Evolutionary conservation across 2,329 filamentous ascomycete species (phyloP).

Genomic region (Botrytis fabae): DNA sequence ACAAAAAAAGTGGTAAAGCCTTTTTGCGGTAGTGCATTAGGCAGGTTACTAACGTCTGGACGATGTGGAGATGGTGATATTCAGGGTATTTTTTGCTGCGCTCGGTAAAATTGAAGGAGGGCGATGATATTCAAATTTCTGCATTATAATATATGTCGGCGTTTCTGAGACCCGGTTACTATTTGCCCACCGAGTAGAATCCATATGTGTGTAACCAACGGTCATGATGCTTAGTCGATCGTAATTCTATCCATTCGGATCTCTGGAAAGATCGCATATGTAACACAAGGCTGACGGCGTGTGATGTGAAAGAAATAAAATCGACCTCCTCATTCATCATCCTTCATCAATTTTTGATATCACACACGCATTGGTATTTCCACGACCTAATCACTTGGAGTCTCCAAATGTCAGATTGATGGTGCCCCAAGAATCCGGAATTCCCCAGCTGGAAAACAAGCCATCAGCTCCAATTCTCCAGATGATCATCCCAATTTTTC

Average conservation of each 20-base stretch:
- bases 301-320: background rate
- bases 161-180: conserved; percentile 1
- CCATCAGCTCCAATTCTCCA: conserved; percentile 20
- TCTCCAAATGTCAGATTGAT: background rate
- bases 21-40: conserved; percentile 15
- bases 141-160: background rate
- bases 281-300: conserved; percentile 14
- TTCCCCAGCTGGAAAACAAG: conserved; percentile 10
- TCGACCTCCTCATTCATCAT: background rate
- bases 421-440: conserved; percentile 8
- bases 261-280: background rate
- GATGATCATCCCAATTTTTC: conserved; percentile 21
- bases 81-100: background rate
- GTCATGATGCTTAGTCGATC: conserved; percentile 2
- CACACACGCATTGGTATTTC: background rate
- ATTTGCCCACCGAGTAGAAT: background rate
- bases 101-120: conserved; percentile 11
- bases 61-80: conserved; percentile 3
- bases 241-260: background rate
- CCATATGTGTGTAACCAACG: background rate
- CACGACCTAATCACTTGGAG: conserved; percentile 1
- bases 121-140: background rate
- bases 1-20: background rate
- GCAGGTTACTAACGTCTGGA: background rate
- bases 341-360: background rate